phyloP scores from a whole-genome alignment of 2,329 filamentous ascomycete species.

The Zasmidium angulare region DNA sequence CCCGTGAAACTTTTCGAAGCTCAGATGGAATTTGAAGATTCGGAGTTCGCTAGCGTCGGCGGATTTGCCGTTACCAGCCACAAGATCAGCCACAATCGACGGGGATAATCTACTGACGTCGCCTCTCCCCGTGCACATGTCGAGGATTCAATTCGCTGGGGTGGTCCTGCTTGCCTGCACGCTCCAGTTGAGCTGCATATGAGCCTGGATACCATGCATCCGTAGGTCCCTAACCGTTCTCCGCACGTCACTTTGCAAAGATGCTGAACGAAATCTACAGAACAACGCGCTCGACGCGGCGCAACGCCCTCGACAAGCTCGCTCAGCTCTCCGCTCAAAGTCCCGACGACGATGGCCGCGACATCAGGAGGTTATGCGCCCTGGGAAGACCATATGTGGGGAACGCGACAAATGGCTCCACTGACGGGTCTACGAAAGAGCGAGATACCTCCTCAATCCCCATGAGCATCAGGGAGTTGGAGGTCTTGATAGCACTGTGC shows the following conservation, averaged over 20 bases:
- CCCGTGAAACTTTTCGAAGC: slow-evolving; percentile 1
- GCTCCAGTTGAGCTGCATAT: not conserved
- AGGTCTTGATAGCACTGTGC: slow-evolving; percentile 87
- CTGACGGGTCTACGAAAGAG: slow-evolving; percentile 10
- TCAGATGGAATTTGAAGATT: not conserved
- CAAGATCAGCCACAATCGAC: not conserved
- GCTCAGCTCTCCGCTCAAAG: slow-evolving; percentile 47
- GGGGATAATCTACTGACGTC: not conserved
- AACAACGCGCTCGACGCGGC: slow-evolving; percentile 38
- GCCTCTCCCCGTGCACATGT: not conserved
- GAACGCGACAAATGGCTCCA: slow-evolving; percentile 20
- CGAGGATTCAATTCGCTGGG: not conserved
- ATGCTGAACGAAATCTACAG: slow-evolving; percentile 26
- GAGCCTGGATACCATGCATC: not conserved
- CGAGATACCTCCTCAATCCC: slow-evolving; percentile 30
- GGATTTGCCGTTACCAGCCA: not conserved
- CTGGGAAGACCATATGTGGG: slow-evolving; percentile 20
- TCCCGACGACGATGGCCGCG: slow-evolving; percentile 28
- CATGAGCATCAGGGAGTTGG: slow-evolving; percentile 76
- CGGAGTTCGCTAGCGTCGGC: not conserved
- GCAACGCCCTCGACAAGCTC: slow-evolving; percentile 52
- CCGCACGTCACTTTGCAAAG: not conserved
- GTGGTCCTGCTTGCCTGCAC: not conserved
- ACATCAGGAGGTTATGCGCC: slow-evolving; percentile 45
- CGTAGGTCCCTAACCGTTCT: not conserved